These are phyloP conservation scores for Phialophora verrucosa DNA, from an alignment of 2,329 filamentous ascomycete species.

Conservation along the genomic window DNA sequence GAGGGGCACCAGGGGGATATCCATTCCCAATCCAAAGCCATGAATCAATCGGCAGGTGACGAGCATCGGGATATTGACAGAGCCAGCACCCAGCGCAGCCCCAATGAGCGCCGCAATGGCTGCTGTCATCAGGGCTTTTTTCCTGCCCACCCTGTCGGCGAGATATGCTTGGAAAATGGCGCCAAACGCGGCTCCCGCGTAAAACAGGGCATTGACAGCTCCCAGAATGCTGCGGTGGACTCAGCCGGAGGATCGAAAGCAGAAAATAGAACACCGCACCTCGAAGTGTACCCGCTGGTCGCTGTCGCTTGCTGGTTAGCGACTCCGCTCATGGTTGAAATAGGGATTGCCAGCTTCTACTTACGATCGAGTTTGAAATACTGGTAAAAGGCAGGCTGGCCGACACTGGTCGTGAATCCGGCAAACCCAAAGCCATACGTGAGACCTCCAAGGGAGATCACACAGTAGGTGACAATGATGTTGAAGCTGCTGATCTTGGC, in stretches of 20 bases:
- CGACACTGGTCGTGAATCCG: slow-evolving; percentile 58
- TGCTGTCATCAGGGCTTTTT: slow-evolving; percentile 13
- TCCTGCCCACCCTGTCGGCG: slow-evolving; percentile 13
- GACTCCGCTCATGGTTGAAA: too few species aligned
- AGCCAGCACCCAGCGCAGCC: slow-evolving; percentile 17
- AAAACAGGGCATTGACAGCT: slow-evolving; percentile 54
- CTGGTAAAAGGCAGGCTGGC: slow-evolving; percentile 58
- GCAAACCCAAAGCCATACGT: slow-evolving; percentile 58
- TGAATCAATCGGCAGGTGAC: slow-evolving; percentile 17
- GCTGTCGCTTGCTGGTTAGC: too few species aligned
- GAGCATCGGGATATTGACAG: slow-evolving; percentile 20
- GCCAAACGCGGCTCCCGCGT: slow-evolving; percentile 48
- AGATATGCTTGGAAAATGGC: slow-evolving; percentile 47
- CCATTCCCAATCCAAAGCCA: slow-evolving; percentile 24
- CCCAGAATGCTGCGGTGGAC: slow-evolving; percentile 53
- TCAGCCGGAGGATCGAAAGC: too few species aligned
- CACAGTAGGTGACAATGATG: slow-evolving; percentile 16
- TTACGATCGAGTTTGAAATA: slow-evolving; percentile 52
- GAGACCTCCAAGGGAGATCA: slow-evolving; percentile 19
- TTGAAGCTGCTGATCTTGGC: slow-evolving; percentile 4
- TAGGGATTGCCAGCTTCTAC: too few species aligned
- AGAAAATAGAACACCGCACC: too few species aligned
- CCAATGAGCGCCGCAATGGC: slow-evolving; percentile 11
- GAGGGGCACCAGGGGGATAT: slow-evolving; percentile 21
- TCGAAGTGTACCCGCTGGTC: too few species aligned